These are phyloP conservation scores for Spiraea crenata DNA, from an alignment of 331 rosid species.

Conservation along the genomic window DNA sequence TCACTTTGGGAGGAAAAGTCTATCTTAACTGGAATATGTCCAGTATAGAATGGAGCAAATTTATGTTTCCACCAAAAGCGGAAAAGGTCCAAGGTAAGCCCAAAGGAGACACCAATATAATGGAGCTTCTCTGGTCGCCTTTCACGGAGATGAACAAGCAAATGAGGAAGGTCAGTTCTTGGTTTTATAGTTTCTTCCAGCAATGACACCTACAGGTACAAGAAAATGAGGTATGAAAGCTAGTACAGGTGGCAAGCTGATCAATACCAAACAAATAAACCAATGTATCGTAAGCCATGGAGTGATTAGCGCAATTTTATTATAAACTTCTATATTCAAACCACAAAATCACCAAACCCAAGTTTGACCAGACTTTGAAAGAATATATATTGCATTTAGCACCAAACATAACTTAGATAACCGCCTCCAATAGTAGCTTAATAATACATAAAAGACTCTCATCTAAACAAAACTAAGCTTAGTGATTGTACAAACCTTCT, in stretches of 20 bases:
- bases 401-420: background rate
- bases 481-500: conserved; percentile 46
- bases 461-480: background rate
- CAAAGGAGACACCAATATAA: conserved; percentile 94
- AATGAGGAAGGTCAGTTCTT: conserved; percentile 81
- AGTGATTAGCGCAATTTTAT: background rate
- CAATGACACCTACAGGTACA: conserved; percentile 69
- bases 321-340: background rate
- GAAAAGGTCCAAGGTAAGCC: conserved; percentile 82
- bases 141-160: conserved; percentile 83
- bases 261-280: background rate
- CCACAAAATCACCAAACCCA: background rate
- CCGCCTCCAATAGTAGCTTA: background rate
- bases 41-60: conserved; percentile 90
- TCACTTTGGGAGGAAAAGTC: conserved; percentile 1
- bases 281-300: background rate
- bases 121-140: conserved; percentile 91
- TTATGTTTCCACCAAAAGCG: conserved; percentile 92
- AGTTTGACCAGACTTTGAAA: background rate
- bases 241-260: background rate
- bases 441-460: background rate
- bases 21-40: conserved; percentile 95
- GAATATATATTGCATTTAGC: background rate
- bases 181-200: conserved; percentile 82
- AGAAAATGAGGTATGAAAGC: background rate